Base-by-base conservation (phyloP, 805 yeast species). In the Saccharomyces paradoxus region DNA sequence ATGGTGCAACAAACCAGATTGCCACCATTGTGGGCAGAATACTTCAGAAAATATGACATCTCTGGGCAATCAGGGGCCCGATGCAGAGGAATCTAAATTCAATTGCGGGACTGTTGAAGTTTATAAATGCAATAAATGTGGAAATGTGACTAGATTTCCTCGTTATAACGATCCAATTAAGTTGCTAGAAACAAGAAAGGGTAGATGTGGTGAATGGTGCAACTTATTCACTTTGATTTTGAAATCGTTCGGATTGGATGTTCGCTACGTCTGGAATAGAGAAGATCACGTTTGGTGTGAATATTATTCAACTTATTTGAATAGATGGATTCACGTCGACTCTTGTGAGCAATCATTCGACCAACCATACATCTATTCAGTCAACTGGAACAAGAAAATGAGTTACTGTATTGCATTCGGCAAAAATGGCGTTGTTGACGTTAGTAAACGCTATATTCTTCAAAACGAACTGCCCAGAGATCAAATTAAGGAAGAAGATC, bases 271-370 rank as follows among this genome's bases (percentile, higher is more conserved):
- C 1, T 88, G 95, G 95, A 90, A 89, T 67, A 74, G 80, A 7
- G 98, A 92, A 66, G 98, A 92, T 67, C 98, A 92, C 67, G 97
- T 89, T 1, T 92, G 98, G 98, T 86, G 95, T 63, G 98, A 92
- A 65, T 85, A 86, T 62, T 91, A 81, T 66, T 87, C 96, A 1
- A 67, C 62, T 0, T 63, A 71, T 22, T 73, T 80, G 58, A 69
- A 77, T 48, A 70, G 89, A 53, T 92, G 98, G 97, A 76, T 91
- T 21, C 98, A 92, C 68, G 73, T 87, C 17, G 98, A 91, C 63
- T 81, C 89, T 8, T 92, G 98, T 67, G 98, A 91, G 62, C 84
- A 82, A 50, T 83, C 91, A 0, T 89, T 77, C 70, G 96, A 92
- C 68, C 81, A 88, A 56, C 97, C 97, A 0, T 66, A 74, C 24